phyloP scores from a whole-genome alignment of 345 rosid species.

The Camelina hispida region DNA sequence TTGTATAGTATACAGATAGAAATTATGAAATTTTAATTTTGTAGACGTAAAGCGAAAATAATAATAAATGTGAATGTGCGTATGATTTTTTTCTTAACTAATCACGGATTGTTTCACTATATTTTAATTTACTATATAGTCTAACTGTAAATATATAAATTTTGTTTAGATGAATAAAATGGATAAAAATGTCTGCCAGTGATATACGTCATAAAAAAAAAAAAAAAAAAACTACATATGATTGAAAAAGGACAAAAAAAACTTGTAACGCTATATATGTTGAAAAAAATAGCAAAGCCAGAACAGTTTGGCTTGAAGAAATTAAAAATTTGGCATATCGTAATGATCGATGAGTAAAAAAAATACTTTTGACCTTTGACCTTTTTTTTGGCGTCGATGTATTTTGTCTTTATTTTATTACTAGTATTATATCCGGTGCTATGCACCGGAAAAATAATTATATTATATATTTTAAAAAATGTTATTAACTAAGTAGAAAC shows the following conservation, averaged over 20 bases:
- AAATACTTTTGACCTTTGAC: no score
- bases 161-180: no score
- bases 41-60: background rate
- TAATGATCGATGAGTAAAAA: background rate
- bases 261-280: slow-evolving; percentile 14
- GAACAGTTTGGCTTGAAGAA: background rate
- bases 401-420: no score
- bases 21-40: background rate
- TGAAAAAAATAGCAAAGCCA: background rate
- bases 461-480: no score
- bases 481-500: no score
- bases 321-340: background rate
- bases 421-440: no score
- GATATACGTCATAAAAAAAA: background rate
- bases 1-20: slow-evolving; percentile 8
- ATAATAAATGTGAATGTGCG: background rate
- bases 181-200: background rate
- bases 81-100: background rate
- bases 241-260: slow-evolving; percentile 4
- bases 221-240: background rate
- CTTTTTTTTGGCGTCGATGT: background rate
- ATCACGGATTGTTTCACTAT: background rate
- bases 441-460: no score
- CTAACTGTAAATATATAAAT: no score
- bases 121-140: no score